A percentile compares a stretch with the other conserved stretches of the same genome.
phyloP scores from a whole-genome alignment of 768 basidiomycete genomes.

The Tremella mesenterica region DNA sequence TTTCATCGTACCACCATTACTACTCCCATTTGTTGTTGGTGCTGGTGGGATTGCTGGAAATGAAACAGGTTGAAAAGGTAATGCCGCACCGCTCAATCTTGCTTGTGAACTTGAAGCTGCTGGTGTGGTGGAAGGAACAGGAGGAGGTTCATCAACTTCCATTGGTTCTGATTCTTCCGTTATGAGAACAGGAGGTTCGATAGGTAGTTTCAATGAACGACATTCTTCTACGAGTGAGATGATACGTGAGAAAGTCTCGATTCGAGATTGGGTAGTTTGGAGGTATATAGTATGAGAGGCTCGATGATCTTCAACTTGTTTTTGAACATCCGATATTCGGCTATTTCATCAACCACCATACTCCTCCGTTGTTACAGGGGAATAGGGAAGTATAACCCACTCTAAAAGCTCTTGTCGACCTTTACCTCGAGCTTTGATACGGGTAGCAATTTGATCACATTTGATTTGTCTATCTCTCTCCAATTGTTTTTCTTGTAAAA shows the following conservation, averaged over 20 bases:
- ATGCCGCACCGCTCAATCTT: slow-evolving; percentile 18
- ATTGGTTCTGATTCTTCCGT: slow-evolving; percentile 9
- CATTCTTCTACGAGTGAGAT: slow-evolving; percentile 22
- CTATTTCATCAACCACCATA: slow-evolving; percentile 10
- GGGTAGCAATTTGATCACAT: slow-evolving; percentile 32
- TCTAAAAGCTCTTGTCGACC: slow-evolving; percentile 28
- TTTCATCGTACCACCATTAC: neutral
- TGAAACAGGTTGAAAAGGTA: slow-evolving; percentile 26
- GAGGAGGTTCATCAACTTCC: slow-evolving; percentile 24
- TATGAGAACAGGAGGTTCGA: slow-evolving; percentile 15
- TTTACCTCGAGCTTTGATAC: slow-evolving; percentile 21
- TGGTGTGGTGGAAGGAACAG: neutral
- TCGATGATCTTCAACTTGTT: slow-evolving; percentile 25
- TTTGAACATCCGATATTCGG: slow-evolving; percentile 23
- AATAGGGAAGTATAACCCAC: slow-evolving; percentile 15
- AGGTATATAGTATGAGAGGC: slow-evolving; percentile 17
- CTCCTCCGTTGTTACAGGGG: neutral
- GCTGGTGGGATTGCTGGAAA: neutral
- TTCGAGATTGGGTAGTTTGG: slow-evolving; percentile 16
- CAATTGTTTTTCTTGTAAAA: slow-evolving; percentile 14
- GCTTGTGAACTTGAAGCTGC: neutral
- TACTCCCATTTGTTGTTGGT: neutral
- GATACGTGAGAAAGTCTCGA: slow-evolving; percentile 25
- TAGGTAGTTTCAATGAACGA: slow-evolving; percentile 17
- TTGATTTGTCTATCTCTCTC: slow-evolving; percentile 27